These are phyloP conservation scores for Ustilago crameri DNA, from an alignment of 1,284 basidiomycete genomes.

Conservation along the genomic window DNA sequence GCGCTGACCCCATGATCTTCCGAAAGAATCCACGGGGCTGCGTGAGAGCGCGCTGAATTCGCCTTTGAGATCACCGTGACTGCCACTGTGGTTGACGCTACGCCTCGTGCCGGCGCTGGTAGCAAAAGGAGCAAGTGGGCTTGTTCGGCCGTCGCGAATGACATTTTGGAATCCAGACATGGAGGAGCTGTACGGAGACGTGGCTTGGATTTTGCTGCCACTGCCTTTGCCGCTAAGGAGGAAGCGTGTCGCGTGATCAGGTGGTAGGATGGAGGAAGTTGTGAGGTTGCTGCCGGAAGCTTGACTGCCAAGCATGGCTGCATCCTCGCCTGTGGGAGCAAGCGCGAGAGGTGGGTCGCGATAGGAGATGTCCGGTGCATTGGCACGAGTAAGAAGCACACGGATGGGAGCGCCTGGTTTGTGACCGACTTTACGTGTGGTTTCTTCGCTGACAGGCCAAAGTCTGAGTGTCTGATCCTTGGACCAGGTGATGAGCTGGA, in stretches of 20 bases:
- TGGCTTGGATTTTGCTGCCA: conserved; percentile 37
- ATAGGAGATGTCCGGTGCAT: conserved; percentile 60
- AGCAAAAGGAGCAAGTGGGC: conserved; percentile 28
- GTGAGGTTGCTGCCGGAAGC: conserved; percentile 45
- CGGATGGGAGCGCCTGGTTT: conserved; percentile 71
- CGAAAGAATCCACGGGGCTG: conserved; percentile 18
- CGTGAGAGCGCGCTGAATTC: conserved; percentile 29
- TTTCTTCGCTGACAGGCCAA: conserved; percentile 84
- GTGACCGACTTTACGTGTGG: conserved; percentile 71
- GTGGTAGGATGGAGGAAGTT: conserved; percentile 46
- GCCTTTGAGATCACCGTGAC: conserved; percentile 36
- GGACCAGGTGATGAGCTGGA: conserved; percentile 87
- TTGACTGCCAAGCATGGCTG: conserved; percentile 23
- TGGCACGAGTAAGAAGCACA: conserved; percentile 71
- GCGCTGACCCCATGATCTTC: conserved; percentile 24
- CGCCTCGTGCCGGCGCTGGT: conserved; percentile 26
- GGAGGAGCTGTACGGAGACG: conserved; percentile 48
- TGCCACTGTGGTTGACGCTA: conserved; percentile 40
- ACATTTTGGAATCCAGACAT: conserved; percentile 42
- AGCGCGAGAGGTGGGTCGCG: conserved; percentile 43
- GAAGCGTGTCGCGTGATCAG: conserved; percentile 41
- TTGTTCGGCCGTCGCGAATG: conserved; percentile 34
- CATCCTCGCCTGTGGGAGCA: conserved; percentile 15
- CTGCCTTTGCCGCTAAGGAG: conserved; percentile 52
- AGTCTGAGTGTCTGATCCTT: conserved; percentile 91